These are phyloP conservation scores for Colletotrichum liriopes DNA, from an alignment of 2,329 filamentous ascomycete species.

Conservation along the genomic window DNA sequence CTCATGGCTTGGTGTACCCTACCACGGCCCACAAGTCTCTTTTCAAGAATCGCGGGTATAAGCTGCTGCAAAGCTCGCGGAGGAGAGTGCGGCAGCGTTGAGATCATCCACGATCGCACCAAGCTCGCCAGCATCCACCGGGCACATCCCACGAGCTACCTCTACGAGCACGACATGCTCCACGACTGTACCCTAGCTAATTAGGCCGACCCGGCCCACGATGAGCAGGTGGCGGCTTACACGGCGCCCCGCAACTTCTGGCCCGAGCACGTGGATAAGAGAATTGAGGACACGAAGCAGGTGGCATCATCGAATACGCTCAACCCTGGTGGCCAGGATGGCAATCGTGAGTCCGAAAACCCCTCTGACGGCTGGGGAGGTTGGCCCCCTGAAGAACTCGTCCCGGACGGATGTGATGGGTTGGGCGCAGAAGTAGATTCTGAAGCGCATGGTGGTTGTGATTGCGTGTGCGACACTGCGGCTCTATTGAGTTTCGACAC, in stretches of 20 bases:
- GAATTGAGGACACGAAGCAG: background rate
- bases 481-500: background rate
- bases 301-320: background rate
- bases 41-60: too few species aligned
- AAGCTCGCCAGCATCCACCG: background rate
- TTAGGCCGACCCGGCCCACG: background rate
- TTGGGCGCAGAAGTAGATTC: background rate
- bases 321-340: too few species aligned
- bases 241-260: background rate
- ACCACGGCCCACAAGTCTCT: background rate
- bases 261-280: background rate
- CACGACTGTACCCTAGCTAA: background rate
- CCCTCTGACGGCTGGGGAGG: too few species aligned
- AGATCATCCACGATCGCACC: too few species aligned
- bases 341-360: too few species aligned
- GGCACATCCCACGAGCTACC: background rate
- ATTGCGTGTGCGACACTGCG: background rate
- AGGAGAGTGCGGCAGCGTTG: background rate
- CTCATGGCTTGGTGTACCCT: background rate
- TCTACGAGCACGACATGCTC: background rate
- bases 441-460: too few species aligned
- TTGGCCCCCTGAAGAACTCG: background rate
- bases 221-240: background rate
- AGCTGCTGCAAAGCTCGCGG: too few species aligned
- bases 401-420: background rate